Base-by-base conservation (phyloP, 1,284 basidiomycete species). In the Clitocybe nebularis region DNA sequence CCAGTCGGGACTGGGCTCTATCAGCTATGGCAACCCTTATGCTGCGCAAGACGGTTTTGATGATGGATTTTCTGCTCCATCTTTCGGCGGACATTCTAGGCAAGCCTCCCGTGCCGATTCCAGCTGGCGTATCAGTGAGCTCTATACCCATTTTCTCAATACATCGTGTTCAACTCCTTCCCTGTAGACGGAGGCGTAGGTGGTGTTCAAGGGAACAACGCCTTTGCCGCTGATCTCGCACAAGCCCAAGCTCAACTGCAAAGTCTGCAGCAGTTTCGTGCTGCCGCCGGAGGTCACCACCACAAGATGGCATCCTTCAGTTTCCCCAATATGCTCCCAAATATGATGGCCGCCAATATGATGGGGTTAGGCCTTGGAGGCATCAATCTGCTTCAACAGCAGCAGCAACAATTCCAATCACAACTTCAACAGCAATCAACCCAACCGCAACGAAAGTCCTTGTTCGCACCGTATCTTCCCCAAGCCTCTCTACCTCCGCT, bases 401-500 rank as follows among this genome's bases (percentile, higher is more conserved):
- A 94, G 54, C 91, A 93, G 49, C 90, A 93, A 54, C 84, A 87
- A 52, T 87, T 87, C 66, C 83, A 94, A 68, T 86, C 90, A 49
- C 92, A 94, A 62, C 74, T 94, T 20, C 91, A 94, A 60, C 92
- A 91, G 56, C 82, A 91, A 62, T 85, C 83, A 29, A 90, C 69
- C 54, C 91, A 93, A 52, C 90, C 91, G 24, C 92, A 96, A 67
- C 89, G 96, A 66, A 99, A 99, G 72, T 98, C 93, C 30, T 78
- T 99, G 38, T 99, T 99, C 60, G 96, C 96, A 51, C 96, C 95
- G 44, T 99, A 99, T 62, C 81, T 99, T 44, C 96, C 96, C 40
- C 95, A 98, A 64, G 94, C 94, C 6, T 96, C 93, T 30, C 79
- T 99, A 34, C 95, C 96, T 21, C 95, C 95, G 36, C 81, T 99